Base-by-base conservation (phyloP, 208 protist species). In the Zelonia costaricensis region DNA sequence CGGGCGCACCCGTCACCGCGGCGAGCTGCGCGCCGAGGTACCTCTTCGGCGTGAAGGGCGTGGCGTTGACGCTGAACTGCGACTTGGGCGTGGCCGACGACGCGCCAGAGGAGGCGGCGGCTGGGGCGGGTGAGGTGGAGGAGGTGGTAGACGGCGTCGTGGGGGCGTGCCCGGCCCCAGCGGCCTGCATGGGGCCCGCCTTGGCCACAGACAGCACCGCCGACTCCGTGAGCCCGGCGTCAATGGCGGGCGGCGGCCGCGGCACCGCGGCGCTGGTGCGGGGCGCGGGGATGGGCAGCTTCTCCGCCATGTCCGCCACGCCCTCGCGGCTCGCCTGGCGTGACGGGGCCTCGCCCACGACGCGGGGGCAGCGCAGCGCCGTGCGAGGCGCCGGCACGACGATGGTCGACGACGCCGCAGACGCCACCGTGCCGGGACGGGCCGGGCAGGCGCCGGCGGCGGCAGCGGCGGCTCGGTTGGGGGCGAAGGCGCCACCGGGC, bases 211-310 rank as follows among this genome's bases (percentile, higher is more conserved):
- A 18, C 28, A 27, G 1, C 48, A 30, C 22, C 10, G 23, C 15
- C 7, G 35, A 28, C 15, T 38, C 55, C 4, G 31, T 38, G 23
- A 64, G 25, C 16, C 42, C 27, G 13, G 25, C 27, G 35, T 72
- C 65, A 30, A 72, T 65, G 10, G 57, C 53, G 16, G 36, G 65
- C 36, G 57, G 65, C 16, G 65, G 65, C 51, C 44, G 31, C 57
- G 43, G 65, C 51, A 59, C 27, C 43, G 51, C 6, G 30, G 36
- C 57, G 4, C 36, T 38, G 8, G 47, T 33, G 15, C 42, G 49
- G 31, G 45, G 39, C 35, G 43, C 23, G 27, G 53, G 27, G 16
- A 31, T 18, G 20, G 40, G 4, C 4, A 20, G 8, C 15, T 30
- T 58, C 20, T 22, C 31, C 0, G 15, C 7, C n/a, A 22, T 4